Evolutionary conservation across 2,329 filamentous ascomycete species (phyloP).

Genomic region (Fusarium clavum): DNA sequence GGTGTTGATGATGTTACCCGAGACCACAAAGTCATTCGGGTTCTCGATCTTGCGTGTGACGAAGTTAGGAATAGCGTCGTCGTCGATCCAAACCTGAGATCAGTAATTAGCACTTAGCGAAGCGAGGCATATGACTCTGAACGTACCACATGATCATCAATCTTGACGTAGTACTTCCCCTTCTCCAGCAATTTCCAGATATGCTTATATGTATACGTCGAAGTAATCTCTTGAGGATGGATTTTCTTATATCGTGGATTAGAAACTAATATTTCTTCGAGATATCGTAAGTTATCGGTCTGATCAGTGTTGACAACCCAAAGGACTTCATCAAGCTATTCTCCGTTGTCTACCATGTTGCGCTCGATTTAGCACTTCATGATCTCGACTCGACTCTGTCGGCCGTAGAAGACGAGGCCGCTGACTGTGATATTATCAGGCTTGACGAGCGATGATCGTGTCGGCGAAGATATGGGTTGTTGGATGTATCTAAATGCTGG

Average conservation of each 20-base stretch:
- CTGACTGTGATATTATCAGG: constrained; percentile 32
- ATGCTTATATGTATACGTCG: constrained; percentile 31
- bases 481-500: not conserved
- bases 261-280: constrained; percentile 28
- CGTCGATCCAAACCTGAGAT: constrained; percentile 37
- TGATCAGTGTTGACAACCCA: constrained; percentile 34
- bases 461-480: not conserved
- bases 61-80: constrained; percentile 29
- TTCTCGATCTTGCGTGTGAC: constrained; percentile 29
- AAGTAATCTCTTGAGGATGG: constrained; percentile 12
- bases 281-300: constrained; percentile 19
- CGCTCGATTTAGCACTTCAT: constrained; percentile 40
- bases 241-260: constrained; percentile 35
- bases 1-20: constrained; percentile 40
- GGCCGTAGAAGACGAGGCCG: constrained; percentile 35
- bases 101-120: constrained; percentile 5
- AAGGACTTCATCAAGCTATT: constrained; percentile 36
- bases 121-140: not conserved
- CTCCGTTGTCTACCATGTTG: constrained; percentile 36
- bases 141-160: constrained; percentile 35
- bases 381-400: constrained; percentile 18
- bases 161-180: constrained; percentile 41
- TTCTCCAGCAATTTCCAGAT: constrained; percentile 36
- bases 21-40: constrained; percentile 30
- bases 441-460: constrained; percentile 2